Conservation (phyloP, 2,329 filamentous ascomycete genomes). For the Paraconiothyrium brasiliense region DNA sequence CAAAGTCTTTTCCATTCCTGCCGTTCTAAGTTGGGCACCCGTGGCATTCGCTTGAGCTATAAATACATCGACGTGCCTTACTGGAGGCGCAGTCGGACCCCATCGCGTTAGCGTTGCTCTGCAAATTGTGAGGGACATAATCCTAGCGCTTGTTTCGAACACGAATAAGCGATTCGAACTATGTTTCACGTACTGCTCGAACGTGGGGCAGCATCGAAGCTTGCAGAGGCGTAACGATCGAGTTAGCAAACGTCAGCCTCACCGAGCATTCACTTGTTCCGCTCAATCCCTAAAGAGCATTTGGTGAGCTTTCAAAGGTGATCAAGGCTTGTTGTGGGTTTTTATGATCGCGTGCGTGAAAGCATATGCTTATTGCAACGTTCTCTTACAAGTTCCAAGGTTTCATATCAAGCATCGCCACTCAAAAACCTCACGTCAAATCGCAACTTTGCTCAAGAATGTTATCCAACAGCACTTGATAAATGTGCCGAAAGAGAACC, state of each 20-base stretch:
- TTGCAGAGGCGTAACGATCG: not conserved
- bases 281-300: not conserved
- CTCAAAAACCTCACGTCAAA: too few species aligned
- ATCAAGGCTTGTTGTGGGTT: not conserved
- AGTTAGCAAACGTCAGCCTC: not conserved
- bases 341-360: not conserved
- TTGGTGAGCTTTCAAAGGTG: not conserved
- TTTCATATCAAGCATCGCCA: too few species aligned
- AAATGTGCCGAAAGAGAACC: too few species aligned
- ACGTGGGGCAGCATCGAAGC: not conserved
- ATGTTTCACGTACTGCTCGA: not conserved
- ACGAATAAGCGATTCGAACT: not conserved
- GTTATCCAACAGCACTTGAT: too few species aligned
- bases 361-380: not conserved
- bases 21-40: slow-evolving; percentile 7
- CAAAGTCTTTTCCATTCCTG: not conserved
- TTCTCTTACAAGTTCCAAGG: too few species aligned
- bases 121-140: not conserved
- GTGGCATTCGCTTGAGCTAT: not conserved
- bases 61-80: not conserved
- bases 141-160: slow-evolving; percentile 6
- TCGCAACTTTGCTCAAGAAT: too few species aligned
- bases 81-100: slow-evolving; percentile 2
- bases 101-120: slow-evolving; percentile 2
- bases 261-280: not conserved